These are phyloP conservation scores for Hypoxylon intermedium DNA, from an alignment of 495 filamentous ascomycete species.

Conservation along the genomic window DNA sequence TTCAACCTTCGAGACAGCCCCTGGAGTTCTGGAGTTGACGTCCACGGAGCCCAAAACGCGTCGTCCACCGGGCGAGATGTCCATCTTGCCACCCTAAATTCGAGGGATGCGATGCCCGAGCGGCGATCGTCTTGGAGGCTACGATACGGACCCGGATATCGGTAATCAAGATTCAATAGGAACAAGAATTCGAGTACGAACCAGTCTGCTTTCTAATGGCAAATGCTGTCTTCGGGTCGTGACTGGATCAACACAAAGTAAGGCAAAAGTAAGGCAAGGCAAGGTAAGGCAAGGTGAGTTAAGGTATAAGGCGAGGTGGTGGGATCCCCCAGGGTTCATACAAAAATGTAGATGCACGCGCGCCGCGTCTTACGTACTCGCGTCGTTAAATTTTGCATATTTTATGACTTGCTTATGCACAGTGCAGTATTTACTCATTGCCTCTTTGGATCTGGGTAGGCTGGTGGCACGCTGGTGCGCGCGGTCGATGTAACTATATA, in stretches of 20 bases:
- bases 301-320: no score
- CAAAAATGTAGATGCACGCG: slow-evolving; percentile 8
- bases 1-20: slow-evolving; percentile 10
- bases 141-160: not conserved
- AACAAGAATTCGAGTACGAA: no score
- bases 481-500: slow-evolving; percentile 11
- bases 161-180: not conserved
- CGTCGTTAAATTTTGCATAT: slow-evolving; percentile 7
- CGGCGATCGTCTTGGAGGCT: not conserved
- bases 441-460: not conserved
- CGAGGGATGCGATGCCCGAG: not conserved
- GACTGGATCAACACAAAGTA: no score
- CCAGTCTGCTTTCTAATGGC: no score
- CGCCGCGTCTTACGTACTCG: slow-evolving; percentile 9
- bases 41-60: slow-evolving; percentile 55
- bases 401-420: slow-evolving; percentile 11
- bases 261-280: no score
- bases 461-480: slow-evolving; percentile 5
- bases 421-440: slow-evolving; percentile 27
- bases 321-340: no score
- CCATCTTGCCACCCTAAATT: slow-evolving; percentile 33
- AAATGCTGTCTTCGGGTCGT: no score
- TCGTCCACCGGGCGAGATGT: slow-evolving; percentile 50
- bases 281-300: no score
- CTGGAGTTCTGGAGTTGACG: slow-evolving; percentile 46